Conservation (phyloP, 2,329 filamentous ascomycete genomes). For the Monilinia vaccinii-corymbosi region DNA sequence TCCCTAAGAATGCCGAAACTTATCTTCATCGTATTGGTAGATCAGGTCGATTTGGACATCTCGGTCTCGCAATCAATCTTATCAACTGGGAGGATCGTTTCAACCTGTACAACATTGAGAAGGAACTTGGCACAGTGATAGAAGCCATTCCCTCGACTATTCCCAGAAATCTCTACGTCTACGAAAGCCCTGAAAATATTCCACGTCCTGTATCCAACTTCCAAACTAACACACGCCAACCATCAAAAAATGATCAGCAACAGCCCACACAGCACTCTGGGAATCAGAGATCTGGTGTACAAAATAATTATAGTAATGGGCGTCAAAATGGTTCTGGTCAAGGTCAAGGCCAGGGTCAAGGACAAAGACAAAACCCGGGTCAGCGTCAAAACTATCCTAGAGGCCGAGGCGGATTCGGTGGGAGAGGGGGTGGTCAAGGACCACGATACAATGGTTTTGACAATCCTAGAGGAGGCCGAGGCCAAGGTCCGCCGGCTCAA, state of each 20-base stretch:
- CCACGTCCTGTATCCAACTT: constrained; percentile 63
- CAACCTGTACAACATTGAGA: constrained; percentile 97
- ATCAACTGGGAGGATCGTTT: constrained; percentile 99
- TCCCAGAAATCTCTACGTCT: constrained; percentile 97
- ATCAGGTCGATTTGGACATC: constrained; percentile 91
- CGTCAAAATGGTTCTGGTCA: constrained; percentile 23
- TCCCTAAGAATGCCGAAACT: constrained; percentile 98
- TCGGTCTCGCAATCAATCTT: constrained; percentile 95
- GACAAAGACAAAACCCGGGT: constrained; percentile 19
- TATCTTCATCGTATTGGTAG: constrained; percentile 98
- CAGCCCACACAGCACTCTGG: constrained; percentile 21
- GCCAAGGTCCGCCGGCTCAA: constrained; percentile 24
- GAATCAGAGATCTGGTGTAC: constrained; percentile 18
- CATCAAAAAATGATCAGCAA: constrained; percentile 21
- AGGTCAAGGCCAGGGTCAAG: constrained; percentile 23
- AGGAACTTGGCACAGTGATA: constrained; percentile 94
- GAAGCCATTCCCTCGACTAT: constrained; percentile 90
- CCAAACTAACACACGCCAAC: constrained; percentile 29
- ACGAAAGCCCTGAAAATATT: constrained; percentile 91
- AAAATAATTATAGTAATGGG: constrained; percentile 20
- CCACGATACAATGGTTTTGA: constrained; percentile 26
- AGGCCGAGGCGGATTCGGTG: constrained; percentile 15
- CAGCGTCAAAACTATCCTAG: constrained; percentile 8
- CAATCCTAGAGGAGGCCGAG: constrained; percentile 27
- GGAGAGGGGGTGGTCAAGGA: constrained; percentile 21